Base-by-base conservation (phyloP, 2,329 filamentous ascomycete genomes). In the Lasiodiplodia sp. region DNA sequence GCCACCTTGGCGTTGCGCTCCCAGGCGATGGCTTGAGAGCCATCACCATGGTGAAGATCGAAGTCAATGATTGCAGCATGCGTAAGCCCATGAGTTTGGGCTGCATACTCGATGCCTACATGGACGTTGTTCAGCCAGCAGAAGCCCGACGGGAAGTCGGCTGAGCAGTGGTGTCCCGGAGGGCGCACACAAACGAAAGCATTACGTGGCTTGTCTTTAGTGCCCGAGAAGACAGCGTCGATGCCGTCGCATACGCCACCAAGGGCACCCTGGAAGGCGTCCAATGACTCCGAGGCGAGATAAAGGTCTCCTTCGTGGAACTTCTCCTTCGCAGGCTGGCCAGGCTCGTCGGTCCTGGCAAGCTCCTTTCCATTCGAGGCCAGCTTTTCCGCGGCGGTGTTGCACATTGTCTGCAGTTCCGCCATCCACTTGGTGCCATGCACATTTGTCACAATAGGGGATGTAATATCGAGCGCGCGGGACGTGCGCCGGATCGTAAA, bases 41-140 rank as follows among this genome's bases (percentile, higher is more conserved):
- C 96, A 67, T 81, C 80, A 56, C 79, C 80, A 66, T 81, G 79
- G 62, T 81, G 79, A 49, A 82, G 70, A 67, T 81, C 80, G 68
- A 81, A 81, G 66, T 81, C 79, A 38, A 81, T 78, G 68, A 82
- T 98, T 12, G 93, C 96, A 0, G 94, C 95, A 78, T 99, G 96
- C 0, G 95, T 98, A 34, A 98, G 82, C 0, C 92, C 94, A 76
- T 99, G 92, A 49, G 87, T 87, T 71, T 95, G 88, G 23, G 93
- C 90, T 12, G 91, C 95, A 78, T 99, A 92, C 78, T 96, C 92
- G 72, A 99, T 97, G 0, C 95, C 96, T 25, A 99, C 93, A 76
- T 98, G 95, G 0, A 99, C 94, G 77, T 99, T 99, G 79, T 99
- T 99, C 63, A 99, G 83, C 95, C 96, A 99, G 82, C 96, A 99